Base-by-base conservation (phyloP, 192 early-diverging fungal genomes). In the Backusella sp. region DNA sequence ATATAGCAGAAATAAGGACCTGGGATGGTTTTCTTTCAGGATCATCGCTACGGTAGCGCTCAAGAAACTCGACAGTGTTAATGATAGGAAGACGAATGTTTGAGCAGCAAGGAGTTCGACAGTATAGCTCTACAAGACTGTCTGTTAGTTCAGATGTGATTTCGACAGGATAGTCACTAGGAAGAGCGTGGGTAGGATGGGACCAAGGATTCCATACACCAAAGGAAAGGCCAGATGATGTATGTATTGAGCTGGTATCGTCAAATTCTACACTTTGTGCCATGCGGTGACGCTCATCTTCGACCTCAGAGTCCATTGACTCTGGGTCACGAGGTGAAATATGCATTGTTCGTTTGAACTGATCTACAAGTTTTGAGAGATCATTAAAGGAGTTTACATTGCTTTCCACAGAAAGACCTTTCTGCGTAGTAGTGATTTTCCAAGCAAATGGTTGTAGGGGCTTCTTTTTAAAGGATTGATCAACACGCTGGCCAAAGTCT, bases 371-470 rank as follows among this genome's bases (percentile, higher is more conserved):
- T 35, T 76, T 83, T 0, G 82, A 83, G 26, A 83, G 41, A 72
- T 83, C 82, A 49, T 76, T 79, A 42, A 68, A 83, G 3, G 82
- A 83, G 68, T 76, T 79, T 28, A 83, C 78, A 41, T 66, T 79
- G 35, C 82, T 83, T 72, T 83, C 82, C 37, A 83, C 75, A 7
- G 78, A 83, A 6, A 83, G 68, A 4, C 82, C 82, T 59, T 74
- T 76, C 19, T 74, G 53, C 0, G 82, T 83, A 1, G 82, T 79
- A 8, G 82, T 83, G 41, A 83, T 83, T 44, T 83, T 83, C 82
- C 82, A 83, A 6, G 78, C 82, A 74, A 83, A 83, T 1, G 82
- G 77, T 9, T 68, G 74, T 15, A 76, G 70, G 26, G 70, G 39
- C 35, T 79, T 78, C 68, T 77, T 83, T 41, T 83, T 83, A 11